A percentile compares a stretch with the other conserved stretches of the same genome.
phyloP scores from a whole-genome alignment of 805 yeast species.

The Kazachstania bromeliacearum region DNA sequence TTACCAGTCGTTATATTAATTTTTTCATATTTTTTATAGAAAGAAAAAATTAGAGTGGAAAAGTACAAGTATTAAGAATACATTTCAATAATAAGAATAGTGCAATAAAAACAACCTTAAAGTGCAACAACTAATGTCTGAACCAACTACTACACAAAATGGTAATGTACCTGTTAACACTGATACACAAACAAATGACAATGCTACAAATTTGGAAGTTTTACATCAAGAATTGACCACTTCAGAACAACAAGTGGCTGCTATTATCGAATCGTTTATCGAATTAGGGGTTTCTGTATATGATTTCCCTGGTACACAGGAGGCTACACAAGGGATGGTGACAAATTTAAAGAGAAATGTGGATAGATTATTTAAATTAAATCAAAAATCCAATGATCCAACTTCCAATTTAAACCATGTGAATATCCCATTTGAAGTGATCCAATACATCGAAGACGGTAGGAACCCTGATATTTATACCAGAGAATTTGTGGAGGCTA shows the following conservation, averaged over 20 bases:
- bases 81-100: no score
- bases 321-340: slow-evolving; percentile 50
- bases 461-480: slow-evolving; percentile 96
- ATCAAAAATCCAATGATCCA: slow-evolving; percentile 27
- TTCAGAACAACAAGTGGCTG: slow-evolving; percentile 33
- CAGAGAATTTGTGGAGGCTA: slow-evolving; percentile 89
- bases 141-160: neutral
- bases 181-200: neutral
- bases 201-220: neutral
- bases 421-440: slow-evolving; percentile 71
- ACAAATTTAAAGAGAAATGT: slow-evolving; percentile 35
- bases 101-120: no score
- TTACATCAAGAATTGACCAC: slow-evolving; percentile 23
- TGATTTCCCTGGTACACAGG: slow-evolving; percentile 84
- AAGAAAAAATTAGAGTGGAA: neutral
- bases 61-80: neutral
- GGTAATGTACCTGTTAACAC: neutral
- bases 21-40: no score
- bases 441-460: slow-evolving; percentile 89
- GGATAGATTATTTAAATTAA: slow-evolving; percentile 31
- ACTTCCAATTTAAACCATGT: slow-evolving; percentile 30
- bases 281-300: slow-evolving; percentile 89
- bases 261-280: slow-evolving; percentile 66
- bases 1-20: no score
- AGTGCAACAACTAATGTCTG: neutral